Evolutionary conservation across 2,329 filamentous ascomycete genomes (phyloP), one percentile per base, ranked within the genome.

Genomic region (Plenodomus lindquistii): DNA sequence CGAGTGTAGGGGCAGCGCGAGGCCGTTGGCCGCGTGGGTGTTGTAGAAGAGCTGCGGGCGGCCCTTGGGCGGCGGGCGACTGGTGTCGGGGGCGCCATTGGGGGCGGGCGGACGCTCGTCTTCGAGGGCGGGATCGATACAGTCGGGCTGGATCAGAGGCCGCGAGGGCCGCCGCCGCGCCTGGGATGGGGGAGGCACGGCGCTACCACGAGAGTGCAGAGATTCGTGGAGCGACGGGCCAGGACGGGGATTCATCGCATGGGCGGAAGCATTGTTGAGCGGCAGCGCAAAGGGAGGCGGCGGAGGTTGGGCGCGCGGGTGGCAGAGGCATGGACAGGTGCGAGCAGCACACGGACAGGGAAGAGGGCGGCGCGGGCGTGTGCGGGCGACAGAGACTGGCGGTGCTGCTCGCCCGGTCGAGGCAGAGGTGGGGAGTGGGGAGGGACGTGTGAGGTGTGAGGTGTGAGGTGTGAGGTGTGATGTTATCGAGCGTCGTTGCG

Each of bases 241-340:
- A 72, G 70, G 69, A 71, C 72, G 71, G 66, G 72, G 73, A 72
- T 63, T 74, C 72, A 74, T 75, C 60, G 71, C 72, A 73, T 66
- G 55, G 59, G 65, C 59, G 65, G 61, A 67, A 65, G 66, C 71
- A 72, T 74, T 62, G 65, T 72, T 65, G 67, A 46, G 53, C 35
- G 35, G 55, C 59, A 59, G 52, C 50, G 44, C 40, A 48, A 49
- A 52, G 52, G 57, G 54, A 55, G 60, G 52, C 48, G 52, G 52
- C 34, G 34, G 48, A 45, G 39, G 53, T 37, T 39, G 42, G 34
- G 44, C 52, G 44, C 29, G 46, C 31, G 16, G 37, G 16, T n/a
- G 50, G 42, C 22, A 40, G 42, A 38, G 48, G 47, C 49, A 49
- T 46, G 44, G 48, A 45, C 49, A 49, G 44, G 44, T 52, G 54